Conservation (phyloP, 306 rosid genomes). For the Begonia masoniana region DNA sequence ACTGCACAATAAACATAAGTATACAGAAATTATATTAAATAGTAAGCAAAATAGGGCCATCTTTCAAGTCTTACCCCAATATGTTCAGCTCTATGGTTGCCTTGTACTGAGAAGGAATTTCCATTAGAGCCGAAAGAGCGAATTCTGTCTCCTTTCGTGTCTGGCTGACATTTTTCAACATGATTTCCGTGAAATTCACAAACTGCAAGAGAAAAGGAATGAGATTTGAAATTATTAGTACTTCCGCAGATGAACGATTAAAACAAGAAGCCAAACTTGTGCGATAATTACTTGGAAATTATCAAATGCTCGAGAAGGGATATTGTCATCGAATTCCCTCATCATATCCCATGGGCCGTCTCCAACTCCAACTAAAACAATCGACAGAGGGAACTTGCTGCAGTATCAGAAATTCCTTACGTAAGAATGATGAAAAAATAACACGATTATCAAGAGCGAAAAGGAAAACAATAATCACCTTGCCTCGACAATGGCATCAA, state of each 20-base stretch:
- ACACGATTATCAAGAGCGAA: not conserved
- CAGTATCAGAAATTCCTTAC: not conserved
- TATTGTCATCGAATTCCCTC: slow-evolving; percentile 90
- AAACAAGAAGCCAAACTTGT: slow-evolving; percentile 1
- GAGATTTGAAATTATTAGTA: slow-evolving; percentile 7
- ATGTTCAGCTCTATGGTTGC: slow-evolving; percentile 72
- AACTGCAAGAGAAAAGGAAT: slow-evolving; percentile 30
- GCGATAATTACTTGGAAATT: slow-evolving; percentile 59
- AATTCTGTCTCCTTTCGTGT: slow-evolving; percentile 80
- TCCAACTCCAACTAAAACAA: slow-evolving; percentile 90
- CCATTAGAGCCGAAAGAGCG: slow-evolving; percentile 94
- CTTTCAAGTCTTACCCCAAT: slow-evolving; percentile 44
- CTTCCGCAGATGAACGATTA: not conserved
- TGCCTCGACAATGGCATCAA: not conserved
- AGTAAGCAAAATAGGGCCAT: slow-evolving; percentile 6
- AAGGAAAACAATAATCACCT: not conserved
- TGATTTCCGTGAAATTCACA: slow-evolving; percentile 72
- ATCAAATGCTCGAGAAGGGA: slow-evolving; percentile 78
- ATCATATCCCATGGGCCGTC: slow-evolving; percentile 99
- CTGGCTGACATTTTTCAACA: slow-evolving; percentile 62
- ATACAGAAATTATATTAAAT: slow-evolving; percentile 4
- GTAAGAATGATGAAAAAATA: not conserved
- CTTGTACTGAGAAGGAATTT: slow-evolving; percentile 90
- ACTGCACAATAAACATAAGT: slow-evolving; percentile 23
- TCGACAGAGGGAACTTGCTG: slow-evolving; percentile 91